A percentile compares a stretch with the other conserved stretches of the same genome.
These are phyloP conservation scores for Sporisorium graminicola DNA, from an alignment of 1,284 basidiomycete species.

Conservation along the genomic window DNA sequence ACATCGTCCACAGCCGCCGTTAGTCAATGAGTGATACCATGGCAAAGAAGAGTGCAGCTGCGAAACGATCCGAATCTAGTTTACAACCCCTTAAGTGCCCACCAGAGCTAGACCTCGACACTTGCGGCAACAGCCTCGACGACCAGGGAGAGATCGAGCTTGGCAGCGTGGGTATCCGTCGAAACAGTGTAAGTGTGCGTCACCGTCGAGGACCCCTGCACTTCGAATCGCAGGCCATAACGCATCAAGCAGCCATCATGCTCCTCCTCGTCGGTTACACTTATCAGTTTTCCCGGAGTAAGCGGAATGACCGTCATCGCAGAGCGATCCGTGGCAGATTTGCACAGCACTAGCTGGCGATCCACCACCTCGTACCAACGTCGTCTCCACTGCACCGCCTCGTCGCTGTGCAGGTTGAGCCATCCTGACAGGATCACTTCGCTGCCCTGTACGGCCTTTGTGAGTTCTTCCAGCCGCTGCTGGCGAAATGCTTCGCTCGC, in stretches of 20 bases:
- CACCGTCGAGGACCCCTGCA: background rate
- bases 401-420: slow-evolving; percentile 25
- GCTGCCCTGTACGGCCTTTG: background rate
- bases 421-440: slow-evolving; percentile 13
- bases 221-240: slow-evolving; percentile 9
- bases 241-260: slow-evolving; percentile 21
- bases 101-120: background rate
- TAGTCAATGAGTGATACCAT: too few relatives aligned
- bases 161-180: slow-evolving; percentile 16
- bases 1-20: background rate
- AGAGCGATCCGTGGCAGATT: slow-evolving; percentile 11
- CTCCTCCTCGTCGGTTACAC: slow-evolving; percentile 7
- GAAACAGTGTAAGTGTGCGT: slow-evolving; percentile 6
- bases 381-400: slow-evolving; percentile 15
- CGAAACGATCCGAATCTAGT: background rate
- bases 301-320: slow-evolving; percentile 7
- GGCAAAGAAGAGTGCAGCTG: background rate
- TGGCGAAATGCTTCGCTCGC: slow-evolving; percentile 1
- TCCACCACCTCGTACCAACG: slow-evolving; percentile 23
- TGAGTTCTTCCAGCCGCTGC: background rate
- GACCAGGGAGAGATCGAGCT: slow-evolving; percentile 18
- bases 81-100: background rate
- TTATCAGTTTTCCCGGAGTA: background rate
- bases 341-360: slow-evolving; percentile 4
- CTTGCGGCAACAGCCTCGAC: slow-evolving; percentile 14